Evolutionary conservation across 1,284 basidiomycete species (phyloP).

Genomic region (Vanrija sp.): DNA sequence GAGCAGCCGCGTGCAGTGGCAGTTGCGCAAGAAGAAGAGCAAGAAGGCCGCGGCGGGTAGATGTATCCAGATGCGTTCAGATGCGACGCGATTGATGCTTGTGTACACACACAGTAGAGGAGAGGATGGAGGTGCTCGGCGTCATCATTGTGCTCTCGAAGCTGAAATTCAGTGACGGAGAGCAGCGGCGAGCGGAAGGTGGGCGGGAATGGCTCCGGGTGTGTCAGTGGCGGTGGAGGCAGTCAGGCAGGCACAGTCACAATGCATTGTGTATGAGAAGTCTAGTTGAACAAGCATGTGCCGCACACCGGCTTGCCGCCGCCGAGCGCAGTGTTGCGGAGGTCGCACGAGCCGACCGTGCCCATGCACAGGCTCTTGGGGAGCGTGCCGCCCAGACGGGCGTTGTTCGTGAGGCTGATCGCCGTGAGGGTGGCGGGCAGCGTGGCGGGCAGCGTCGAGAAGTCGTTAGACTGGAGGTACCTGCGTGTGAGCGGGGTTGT

Average conservation of each 20-base stretch:
- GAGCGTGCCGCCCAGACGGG: too few species aligned
- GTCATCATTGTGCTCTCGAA: background rate
- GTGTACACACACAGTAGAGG: background rate
- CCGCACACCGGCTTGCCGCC: background rate
- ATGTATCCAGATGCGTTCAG: background rate
- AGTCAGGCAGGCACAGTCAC: slow-evolving; percentile 15
- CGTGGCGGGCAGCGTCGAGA: slow-evolving; percentile 28
- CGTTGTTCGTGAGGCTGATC: slow-evolving; percentile 39
- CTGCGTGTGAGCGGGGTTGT: slow-evolving; percentile 12
- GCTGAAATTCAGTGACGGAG: background rate
- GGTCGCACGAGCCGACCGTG: background rate
- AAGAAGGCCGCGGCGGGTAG: background rate
- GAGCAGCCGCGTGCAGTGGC: background rate
- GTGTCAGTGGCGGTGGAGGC: slow-evolving; percentile 20
- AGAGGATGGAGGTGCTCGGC: background rate
- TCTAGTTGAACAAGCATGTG: background rate
- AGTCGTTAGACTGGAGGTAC: slow-evolving; percentile 38
- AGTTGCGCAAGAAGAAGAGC: too few species aligned
- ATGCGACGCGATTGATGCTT: too few species aligned
- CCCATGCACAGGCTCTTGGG: background rate
- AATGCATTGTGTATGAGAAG: background rate
- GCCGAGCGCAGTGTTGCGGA: too few species aligned
- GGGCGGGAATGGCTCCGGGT: too few species aligned
- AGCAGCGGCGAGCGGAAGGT: background rate
- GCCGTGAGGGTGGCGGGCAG: slow-evolving; percentile 33